These are phyloP conservation scores for Tylopilus vinaceipallidus DNA, from an alignment of 768 basidiomycete species.

Conservation along the genomic window DNA sequence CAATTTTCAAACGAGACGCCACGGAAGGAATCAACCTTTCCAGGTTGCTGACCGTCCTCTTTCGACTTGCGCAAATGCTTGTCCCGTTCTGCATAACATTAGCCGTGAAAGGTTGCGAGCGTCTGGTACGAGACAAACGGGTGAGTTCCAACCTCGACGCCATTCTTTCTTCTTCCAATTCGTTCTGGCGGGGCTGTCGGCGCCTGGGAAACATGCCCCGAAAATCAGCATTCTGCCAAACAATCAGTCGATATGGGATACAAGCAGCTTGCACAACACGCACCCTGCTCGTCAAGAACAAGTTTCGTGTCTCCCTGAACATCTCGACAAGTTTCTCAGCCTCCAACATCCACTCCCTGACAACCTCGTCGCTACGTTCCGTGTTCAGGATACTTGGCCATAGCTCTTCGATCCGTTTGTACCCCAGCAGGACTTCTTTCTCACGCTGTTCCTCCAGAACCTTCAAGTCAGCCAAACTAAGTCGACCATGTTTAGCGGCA, in stretches of 20 bases:
- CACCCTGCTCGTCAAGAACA: slow-evolving; percentile 81
- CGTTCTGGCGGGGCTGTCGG: slow-evolving; percentile 13
- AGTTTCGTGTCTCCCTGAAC: slow-evolving; percentile 80
- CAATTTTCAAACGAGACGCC: slow-evolving; percentile 83
- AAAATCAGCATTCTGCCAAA: slow-evolving; percentile 32
- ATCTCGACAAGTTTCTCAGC: slow-evolving; percentile 86
- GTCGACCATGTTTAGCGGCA: slow-evolving; percentile 35
- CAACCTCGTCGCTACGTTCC: slow-evolving; percentile 46
- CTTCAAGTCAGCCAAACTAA: slow-evolving; percentile 57
- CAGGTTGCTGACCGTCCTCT: slow-evolving; percentile 38
- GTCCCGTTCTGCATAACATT: slow-evolving; percentile 51
- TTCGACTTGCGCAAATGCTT: slow-evolving; percentile 48
- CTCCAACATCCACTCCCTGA: slow-evolving; percentile 76
- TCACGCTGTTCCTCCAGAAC: slow-evolving; percentile 67
- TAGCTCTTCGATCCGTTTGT: slow-evolving; percentile 56
- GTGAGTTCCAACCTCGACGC: slow-evolving; percentile 63
- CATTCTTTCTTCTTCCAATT: slow-evolving; percentile 17
- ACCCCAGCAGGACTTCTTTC: slow-evolving; percentile 58
- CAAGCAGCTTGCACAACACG: slow-evolving; percentile 34
- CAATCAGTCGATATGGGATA: not conserved
- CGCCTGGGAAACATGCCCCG: slow-evolving; percentile 21
- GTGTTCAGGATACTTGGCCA: slow-evolving; percentile 53
- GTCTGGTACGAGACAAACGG: slow-evolving; percentile 40
- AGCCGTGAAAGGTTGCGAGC: not conserved
- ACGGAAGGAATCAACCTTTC: slow-evolving; percentile 67